Evolutionary conservation across 2,329 filamentous ascomycete species (phyloP).

Genomic region (Colletotrichum spinosum): DNA sequence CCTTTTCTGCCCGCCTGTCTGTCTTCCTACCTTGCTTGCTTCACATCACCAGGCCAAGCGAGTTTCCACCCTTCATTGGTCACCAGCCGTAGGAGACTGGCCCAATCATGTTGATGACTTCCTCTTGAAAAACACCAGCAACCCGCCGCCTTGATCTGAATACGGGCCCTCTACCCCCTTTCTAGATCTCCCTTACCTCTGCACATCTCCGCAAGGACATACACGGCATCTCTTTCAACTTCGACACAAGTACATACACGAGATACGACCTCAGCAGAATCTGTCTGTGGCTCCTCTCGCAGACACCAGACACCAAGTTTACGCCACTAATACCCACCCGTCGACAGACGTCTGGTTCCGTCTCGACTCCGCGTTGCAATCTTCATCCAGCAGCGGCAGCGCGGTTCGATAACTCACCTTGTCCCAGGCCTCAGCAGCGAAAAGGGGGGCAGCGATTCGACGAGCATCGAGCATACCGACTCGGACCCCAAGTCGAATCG

Average conservation of each 20-base stretch:
- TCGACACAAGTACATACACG: constrained; percentile 6
- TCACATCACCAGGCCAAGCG: constrained; percentile 38
- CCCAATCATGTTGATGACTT: constrained; percentile 60
- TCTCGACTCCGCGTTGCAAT: background rate
- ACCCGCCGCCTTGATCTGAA: constrained; percentile 54
- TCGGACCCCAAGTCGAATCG: constrained; percentile 14
- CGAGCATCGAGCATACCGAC: constrained; percentile 22
- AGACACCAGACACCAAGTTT: background rate
- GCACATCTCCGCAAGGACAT: constrained; percentile 38
- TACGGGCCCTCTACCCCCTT: constrained; percentile 36
- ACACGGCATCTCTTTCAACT: constrained; percentile 27
- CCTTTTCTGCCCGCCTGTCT: constrained; percentile 42
- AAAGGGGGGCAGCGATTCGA: constrained; percentile 3
- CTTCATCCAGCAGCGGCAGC: background rate
- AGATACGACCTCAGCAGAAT: constrained; percentile 14
- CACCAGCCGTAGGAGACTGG: constrained; percentile 44
- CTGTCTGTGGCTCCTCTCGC: constrained; percentile 1
- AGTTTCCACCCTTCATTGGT: constrained; percentile 54
- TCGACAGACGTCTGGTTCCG: constrained; percentile 4
- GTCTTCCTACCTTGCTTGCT: constrained; percentile 10
- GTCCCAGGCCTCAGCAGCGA: constrained; percentile 9
- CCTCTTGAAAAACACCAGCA: constrained; percentile 51
- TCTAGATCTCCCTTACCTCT: constrained; percentile 48
- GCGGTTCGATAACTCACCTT: constrained; percentile 16
- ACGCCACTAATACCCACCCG: constrained; percentile 7